These are phyloP conservation scores for Rhodosporidiobolus odoratus DNA, from an alignment of 768 basidiomycete genomes.

Conservation along the genomic window DNA sequence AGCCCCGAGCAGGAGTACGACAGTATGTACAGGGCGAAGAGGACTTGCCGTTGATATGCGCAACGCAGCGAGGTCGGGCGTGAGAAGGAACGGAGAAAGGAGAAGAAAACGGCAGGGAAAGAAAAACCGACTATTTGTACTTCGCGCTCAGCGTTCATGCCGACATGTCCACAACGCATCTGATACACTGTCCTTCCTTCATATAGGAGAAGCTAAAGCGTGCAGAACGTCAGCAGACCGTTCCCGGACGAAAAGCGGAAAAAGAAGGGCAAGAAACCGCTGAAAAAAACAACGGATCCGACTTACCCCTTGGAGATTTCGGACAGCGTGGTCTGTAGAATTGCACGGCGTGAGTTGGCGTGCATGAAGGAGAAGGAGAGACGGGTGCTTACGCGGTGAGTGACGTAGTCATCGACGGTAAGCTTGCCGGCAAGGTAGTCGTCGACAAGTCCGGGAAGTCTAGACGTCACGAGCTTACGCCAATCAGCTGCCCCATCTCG, in stretches of 20 bases:
- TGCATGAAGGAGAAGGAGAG: not conserved
- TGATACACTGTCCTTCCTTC: conserved; percentile 80
- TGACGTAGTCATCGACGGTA: conserved; percentile 90
- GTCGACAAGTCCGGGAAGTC: conserved; percentile 44
- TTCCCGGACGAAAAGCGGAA: not conserved
- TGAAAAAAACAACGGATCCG: conserved; percentile 16
- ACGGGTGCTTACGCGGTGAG: conserved; percentile 61
- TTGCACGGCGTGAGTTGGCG: conserved; percentile 37
- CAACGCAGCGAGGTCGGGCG: too few species aligned
- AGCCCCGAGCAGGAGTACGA: too few species aligned
- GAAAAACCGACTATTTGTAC: too few species aligned
- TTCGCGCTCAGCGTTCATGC: not conserved
- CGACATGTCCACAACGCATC: conserved; percentile 87
- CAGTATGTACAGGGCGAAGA: too few species aligned
- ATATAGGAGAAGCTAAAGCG: conserved; percentile 10
- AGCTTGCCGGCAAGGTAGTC: conserved; percentile 76
- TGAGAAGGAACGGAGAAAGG: too few species aligned
- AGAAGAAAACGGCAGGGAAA: too few species aligned
- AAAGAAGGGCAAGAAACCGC: not conserved
- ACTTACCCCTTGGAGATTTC: conserved; percentile 90
- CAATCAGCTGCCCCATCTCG: not conserved
- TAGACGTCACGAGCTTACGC: not conserved
- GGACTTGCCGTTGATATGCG: too few species aligned
- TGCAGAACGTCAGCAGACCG: not conserved
- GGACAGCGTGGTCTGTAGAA: conserved; percentile 81